These are phyloP conservation scores for Peronospora destructor DNA, from an alignment of 352 stramenopile genomes.

Conservation along the genomic window DNA sequence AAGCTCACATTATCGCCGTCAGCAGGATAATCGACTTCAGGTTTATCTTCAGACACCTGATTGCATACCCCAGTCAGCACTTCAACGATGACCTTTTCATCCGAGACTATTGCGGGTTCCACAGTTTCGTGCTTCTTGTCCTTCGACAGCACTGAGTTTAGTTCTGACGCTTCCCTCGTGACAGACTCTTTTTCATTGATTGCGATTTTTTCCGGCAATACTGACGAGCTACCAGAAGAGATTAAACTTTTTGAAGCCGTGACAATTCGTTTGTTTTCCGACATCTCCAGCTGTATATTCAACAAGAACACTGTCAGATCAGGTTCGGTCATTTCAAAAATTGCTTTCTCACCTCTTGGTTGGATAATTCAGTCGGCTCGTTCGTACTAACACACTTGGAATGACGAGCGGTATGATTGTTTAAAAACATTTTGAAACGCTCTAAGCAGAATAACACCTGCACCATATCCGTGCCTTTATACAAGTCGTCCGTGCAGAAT, in stretches of 20 bases:
- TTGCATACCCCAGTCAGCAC: slow-evolving; percentile 20
- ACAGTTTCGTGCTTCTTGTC: slow-evolving; percentile 10
- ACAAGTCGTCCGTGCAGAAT: slow-evolving; percentile 80
- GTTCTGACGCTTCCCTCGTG: slow-evolving; percentile 6
- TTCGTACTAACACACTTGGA: slow-evolving; percentile 43
- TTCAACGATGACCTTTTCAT: slow-evolving; percentile 7
- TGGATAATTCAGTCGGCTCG: slow-evolving; percentile 42
- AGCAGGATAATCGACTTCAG: slow-evolving; percentile 22
- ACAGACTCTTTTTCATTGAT: slow-evolving; percentile 10
- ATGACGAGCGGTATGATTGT: slow-evolving; percentile 35
- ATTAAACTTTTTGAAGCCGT: slow-evolving; percentile 42
- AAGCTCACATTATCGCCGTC: slow-evolving; percentile 20
- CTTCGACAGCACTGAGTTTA: background rate
- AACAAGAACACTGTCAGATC: slow-evolving; percentile 1
- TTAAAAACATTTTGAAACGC: slow-evolving; percentile 65
- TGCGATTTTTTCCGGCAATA: slow-evolving; percentile 4
- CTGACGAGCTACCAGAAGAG: slow-evolving; percentile 6
- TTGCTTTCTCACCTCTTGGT: slow-evolving; percentile 42
- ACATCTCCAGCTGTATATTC: slow-evolving; percentile 45
- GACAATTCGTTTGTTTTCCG: slow-evolving; percentile 54
- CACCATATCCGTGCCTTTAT: slow-evolving; percentile 82
- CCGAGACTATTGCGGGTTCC: slow-evolving; percentile 12
- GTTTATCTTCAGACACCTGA: slow-evolving; percentile 23
- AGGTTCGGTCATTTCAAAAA: background rate
- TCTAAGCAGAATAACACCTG: slow-evolving; percentile 75